Evolutionary conservation across 2,329 filamentous ascomycete species (phyloP).

Genomic region (Amesomyces nigricolor): DNA sequence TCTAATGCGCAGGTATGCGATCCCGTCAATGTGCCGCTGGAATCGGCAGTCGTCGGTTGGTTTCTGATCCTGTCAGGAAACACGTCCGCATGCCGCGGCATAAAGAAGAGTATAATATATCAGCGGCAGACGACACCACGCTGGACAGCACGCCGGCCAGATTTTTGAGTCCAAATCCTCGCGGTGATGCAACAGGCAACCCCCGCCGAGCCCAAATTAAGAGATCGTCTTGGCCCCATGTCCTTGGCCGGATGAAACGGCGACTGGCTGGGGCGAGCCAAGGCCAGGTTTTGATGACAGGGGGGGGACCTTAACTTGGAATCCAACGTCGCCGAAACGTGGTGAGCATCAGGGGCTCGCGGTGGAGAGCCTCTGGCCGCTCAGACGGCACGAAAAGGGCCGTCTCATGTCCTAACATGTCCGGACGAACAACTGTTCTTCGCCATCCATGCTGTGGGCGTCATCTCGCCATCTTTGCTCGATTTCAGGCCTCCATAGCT

Average conservation of each 20-base stretch:
- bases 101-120: constrained; percentile 3
- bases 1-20: constrained; percentile 1
- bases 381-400: not conserved
- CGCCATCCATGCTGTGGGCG: not conserved
- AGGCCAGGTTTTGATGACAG: constrained; percentile 22
- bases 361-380: not conserved
- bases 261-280: constrained; percentile 25
- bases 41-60: not conserved
- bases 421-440: not conserved
- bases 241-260: constrained; percentile 26
- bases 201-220: constrained; percentile 25
- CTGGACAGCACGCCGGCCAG: not conserved
- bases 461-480: too few species aligned
- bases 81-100: not conserved
- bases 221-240: constrained; percentile 22
- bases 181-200: constrained; percentile 17
- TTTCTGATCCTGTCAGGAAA: constrained; percentile 6
- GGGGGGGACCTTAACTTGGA: constrained; percentile 2
- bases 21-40: constrained; percentile 1
- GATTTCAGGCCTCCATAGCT: too few species aligned
- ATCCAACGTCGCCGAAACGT: constrained; percentile 1
- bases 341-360: constrained; percentile 1
- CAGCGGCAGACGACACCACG: not conserved
- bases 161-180: constrained; percentile 9
- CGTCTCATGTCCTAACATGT: not conserved